Evolutionary conservation across 805 yeast species (phyloP), one percentile per base, ranked within the genome.

Genomic region (Wickerhamiella siamensis): DNA sequence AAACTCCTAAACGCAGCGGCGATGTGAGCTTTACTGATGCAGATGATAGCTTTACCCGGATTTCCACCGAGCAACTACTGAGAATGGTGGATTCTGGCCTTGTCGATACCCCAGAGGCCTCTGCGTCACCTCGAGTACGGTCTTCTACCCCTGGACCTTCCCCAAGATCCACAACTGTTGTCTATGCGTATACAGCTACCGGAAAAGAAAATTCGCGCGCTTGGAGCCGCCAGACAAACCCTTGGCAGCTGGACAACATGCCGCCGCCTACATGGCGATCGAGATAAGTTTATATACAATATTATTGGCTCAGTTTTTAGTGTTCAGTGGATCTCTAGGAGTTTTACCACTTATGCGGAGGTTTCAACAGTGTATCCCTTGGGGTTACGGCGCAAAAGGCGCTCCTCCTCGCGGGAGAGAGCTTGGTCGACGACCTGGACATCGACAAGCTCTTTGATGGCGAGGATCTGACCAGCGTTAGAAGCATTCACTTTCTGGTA

Each of bases 401-500:
- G 47, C 46, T 59, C 63, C 54, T 81, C 70, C 15, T 61, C 59
- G 41, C 67, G 70, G 1, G 75, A 60, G 51, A 75, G 61, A 16
- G 64, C 63, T 22, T 66, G 62, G 35, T 75, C 77, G 9, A 79
- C 75, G 31, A 84, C 64, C 51, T 84, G 88, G 22, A 88, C 91
- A 38, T 72, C 73, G 6, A 88, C 87, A 43, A 88, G 66, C 59
- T 88, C 96, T 61, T 88, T 88, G 36, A 88, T 83, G 45, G 71
- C 67, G 26, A 83, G 74, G 43, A 88, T 70, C 66, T 78, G 77
- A 59, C 94, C 95, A 3, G 97, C 95, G 45, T 79, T 72, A 27
- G 79, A 73, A 14, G 93, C 86, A 10, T 79, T 69, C 3, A 82
- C 83, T 37, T 64, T 62, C 53, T 77, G 87, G 61, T 79, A 87